Evolutionary conservation across 352 stramenopile genomes (phyloP), one percentile per base, ranked within the genome.

Genomic region (Globisporangium ultimum): DNA sequence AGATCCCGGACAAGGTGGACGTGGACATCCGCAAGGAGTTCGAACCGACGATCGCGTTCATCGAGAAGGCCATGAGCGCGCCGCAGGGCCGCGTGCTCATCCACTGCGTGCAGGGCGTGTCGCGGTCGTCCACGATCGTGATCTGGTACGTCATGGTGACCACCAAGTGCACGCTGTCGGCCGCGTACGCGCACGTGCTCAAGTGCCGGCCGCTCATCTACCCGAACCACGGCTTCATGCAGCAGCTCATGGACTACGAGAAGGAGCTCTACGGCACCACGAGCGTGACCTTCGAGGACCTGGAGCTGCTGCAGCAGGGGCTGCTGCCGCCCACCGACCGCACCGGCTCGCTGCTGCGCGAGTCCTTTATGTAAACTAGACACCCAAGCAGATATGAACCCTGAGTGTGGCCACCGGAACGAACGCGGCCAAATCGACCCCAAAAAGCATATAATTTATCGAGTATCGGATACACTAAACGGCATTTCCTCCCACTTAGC

Each of bases 121-220:
- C 84, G 15, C 78, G 81, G 24, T 91, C 84, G 32, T 84, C 80
- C 24, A 88, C 84, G 9, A 78, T 91, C 42, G 84, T 81, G 43
- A 88, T 93, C 48, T 87, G 74, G 76, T 93, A 89, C 68, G 61
- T 93, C 28, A 91, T 93, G 81, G 71, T 80, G 28, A 66, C 78
- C 46, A 89, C 76, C 53, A 75, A 78, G 51, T 89, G 81, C 55
- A 87, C 81, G 22, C 63, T 93, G 11, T 88, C 81, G 38, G 78
- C 82, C 32, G 84, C 84, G 45, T 93, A 91, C 70, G 83, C 74
- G 43, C 79, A 91, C 76, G 84, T 91, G 57, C 77, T 91, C 59
- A 80, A 85, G 57, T 82, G 80, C 46, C 78, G 84, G 2, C 80
- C 78, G 40, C 69, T 91, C 18, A 89, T 93, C 63, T 91, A 89